Evolutionary conservation across 2,329 filamentous ascomycete species (phyloP).

Genomic region (Chaetothyriales sp.): DNA sequence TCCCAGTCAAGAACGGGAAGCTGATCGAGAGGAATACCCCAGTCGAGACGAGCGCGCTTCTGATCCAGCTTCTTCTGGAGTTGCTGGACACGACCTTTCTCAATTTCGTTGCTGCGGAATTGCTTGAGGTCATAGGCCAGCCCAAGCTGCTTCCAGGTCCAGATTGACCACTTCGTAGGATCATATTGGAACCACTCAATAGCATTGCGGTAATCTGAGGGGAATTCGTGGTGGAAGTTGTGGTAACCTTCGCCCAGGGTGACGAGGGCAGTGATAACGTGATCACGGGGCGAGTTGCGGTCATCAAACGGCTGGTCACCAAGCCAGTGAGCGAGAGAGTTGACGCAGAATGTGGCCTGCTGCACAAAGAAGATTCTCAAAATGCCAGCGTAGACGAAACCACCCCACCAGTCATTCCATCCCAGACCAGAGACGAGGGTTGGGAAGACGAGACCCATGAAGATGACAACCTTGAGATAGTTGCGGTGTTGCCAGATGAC

Average conservation of each 20-base stretch:
- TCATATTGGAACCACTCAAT: slow-evolving; percentile 87
- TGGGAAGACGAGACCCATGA: slow-evolving; percentile 64
- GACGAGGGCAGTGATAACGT: slow-evolving; percentile 70
- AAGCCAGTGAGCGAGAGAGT: slow-evolving; percentile 80
- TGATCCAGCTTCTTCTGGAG: slow-evolving; percentile 85
- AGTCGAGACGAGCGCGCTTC: slow-evolving; percentile 67
- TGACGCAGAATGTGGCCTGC: slow-evolving; percentile 87
- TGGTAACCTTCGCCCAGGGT: slow-evolving; percentile 83
- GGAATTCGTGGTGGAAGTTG: slow-evolving; percentile 94
- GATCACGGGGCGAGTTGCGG: slow-evolving; percentile 78
- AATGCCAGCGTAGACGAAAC: slow-evolving; percentile 72
- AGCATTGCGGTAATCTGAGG: slow-evolving; percentile 81
- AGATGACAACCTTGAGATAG: slow-evolving; percentile 64
- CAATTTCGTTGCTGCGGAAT: slow-evolving; percentile 82
- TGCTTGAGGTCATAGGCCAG: slow-evolving; percentile 78
- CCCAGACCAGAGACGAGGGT: slow-evolving; percentile 58
- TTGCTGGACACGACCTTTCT: slow-evolving; percentile 80
- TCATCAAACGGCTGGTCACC: slow-evolving; percentile 87
- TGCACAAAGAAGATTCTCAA: slow-evolving; percentile 80
- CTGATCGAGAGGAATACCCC: slow-evolving; percentile 73
- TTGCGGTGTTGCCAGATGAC: slow-evolving; percentile 80
- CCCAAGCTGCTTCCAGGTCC: slow-evolving; percentile 67
- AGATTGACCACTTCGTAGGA: slow-evolving; percentile 82
- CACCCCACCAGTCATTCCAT: slow-evolving; percentile 70
- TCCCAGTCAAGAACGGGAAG: slow-evolving; percentile 78